A percentile compares a stretch with the other conserved stretches of the same genome.
Conservation (phyloP, 2,329 filamentous ascomycete genomes). For the Aspergillus japonicus region DNA sequence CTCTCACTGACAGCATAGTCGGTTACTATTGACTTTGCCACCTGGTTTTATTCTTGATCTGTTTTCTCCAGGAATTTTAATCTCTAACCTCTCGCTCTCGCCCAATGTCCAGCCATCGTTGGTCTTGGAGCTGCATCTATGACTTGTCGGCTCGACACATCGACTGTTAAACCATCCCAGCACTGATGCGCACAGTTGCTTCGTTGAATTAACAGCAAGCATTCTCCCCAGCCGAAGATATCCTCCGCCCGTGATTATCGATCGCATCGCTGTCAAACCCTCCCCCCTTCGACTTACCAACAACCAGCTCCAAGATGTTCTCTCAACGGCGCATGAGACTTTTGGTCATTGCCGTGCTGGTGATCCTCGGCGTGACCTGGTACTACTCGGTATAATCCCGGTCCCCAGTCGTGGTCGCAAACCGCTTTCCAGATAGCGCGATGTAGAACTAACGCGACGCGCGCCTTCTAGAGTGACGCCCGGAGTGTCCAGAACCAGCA, state of each 20-base stretch:
- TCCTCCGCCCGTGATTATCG: not conserved
- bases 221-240: not conserved
- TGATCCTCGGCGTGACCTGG: constrained; percentile 65
- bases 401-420: constrained; percentile 20
- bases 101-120: constrained; percentile 17
- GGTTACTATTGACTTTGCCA: not conserved
- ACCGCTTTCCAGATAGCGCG: not conserved
- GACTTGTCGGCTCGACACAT: constrained; percentile 13
- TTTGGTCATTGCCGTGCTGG: constrained; percentile 63
- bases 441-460: constrained; percentile 8
- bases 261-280: not conserved
- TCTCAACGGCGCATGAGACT: constrained; percentile 69
- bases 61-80: not conserved
- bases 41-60: not conserved
- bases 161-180: constrained; percentile 6
- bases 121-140: constrained; percentile 16
- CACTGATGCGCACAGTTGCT: constrained; percentile 6
- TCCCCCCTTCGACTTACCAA: not conserved
- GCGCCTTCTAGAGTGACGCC: constrained; percentile 36
- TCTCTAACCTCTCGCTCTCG: constrained; percentile 3
- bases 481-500: constrained; percentile 42
- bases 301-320: constrained; percentile 54
- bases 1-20: not conserved
- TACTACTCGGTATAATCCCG: constrained; percentile 65
- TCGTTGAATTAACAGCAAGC: not conserved